phyloP scores from a whole-genome alignment of 148 eudicot genomes.

The Camellia japonica region DNA sequence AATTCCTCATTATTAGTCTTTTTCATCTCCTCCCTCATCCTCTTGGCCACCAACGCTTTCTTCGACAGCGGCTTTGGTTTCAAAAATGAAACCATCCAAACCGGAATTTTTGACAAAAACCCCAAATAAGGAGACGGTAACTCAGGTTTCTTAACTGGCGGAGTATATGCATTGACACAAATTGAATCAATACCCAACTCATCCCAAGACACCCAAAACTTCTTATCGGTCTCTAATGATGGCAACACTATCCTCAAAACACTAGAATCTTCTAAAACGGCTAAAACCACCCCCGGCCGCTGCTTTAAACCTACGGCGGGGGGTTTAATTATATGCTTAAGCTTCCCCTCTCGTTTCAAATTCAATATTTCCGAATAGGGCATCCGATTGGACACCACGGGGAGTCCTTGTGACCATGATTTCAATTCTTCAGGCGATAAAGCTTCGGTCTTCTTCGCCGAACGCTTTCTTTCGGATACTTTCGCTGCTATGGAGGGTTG shows the following conservation, averaged over 20 bases:
- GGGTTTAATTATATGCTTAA: slow-evolving; percentile 76
- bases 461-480: slow-evolving; percentile 54
- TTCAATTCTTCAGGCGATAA: slow-evolving; percentile 63
- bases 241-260: slow-evolving; percentile 86
- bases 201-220: slow-evolving; percentile 82
- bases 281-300: slow-evolving; percentile 61
- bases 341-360: slow-evolving; percentile 60
- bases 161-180: slow-evolving; percentile 79
- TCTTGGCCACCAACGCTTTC: slow-evolving; percentile 73
- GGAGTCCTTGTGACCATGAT: slow-evolving; percentile 72
- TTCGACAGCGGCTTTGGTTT: slow-evolving; percentile 60
- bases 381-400: slow-evolving; percentile 56
- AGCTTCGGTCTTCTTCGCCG: slow-evolving; percentile 45
- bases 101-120: slow-evolving; percentile 52
- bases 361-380: slow-evolving; percentile 63
- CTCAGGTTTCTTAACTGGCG: slow-evolving; percentile 77
- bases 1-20: slow-evolving; percentile 47
- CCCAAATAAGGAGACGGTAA: slow-evolving; percentile 66
- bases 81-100: slow-evolving; percentile 37
- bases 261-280: slow-evolving; percentile 76
- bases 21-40: slow-evolving; percentile 65
- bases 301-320: slow-evolving; percentile 41
- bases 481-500: slow-evolving; percentile 61
- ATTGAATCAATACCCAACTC: slow-evolving; percentile 55
- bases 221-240: slow-evolving; percentile 53